Evolutionary conservation across 805 yeast species (phyloP).

Genomic region (Isabelozyma heimii): DNA sequence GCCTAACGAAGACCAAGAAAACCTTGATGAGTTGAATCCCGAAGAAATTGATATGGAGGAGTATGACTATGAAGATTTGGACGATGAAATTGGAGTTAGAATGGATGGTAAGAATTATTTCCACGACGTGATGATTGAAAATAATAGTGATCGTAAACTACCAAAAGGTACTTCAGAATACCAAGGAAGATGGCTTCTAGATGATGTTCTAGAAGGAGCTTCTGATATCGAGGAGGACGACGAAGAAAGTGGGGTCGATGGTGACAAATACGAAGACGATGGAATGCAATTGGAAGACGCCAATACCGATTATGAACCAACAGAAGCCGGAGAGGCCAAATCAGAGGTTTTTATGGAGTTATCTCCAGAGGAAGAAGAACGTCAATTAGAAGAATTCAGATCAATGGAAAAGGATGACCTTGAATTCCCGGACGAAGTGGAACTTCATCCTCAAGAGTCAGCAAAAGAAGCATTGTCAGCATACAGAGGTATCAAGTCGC

Average conservation of each 20-base stretch:
- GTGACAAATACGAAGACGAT: conserved; percentile 18
- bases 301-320: conserved; percentile 38
- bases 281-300: conserved; percentile 17
- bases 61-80: conserved; percentile 27
- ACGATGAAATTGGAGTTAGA: conserved; percentile 42
- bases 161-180: conserved; percentile 77
- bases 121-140: conserved; percentile 10
- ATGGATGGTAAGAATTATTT: conserved; percentile 59
- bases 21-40: conserved; percentile 59
- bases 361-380: conserved; percentile 77
- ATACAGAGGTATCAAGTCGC: conserved; percentile 83
- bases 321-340: conserved; percentile 42
- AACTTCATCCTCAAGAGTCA: conserved; percentile 69
- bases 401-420: conserved; percentile 74
- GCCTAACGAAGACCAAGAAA: conserved; percentile 47
- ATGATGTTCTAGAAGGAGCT: conserved; percentile 47
- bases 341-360: conserved; percentile 69
- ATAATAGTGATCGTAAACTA: conserved; percentile 29
- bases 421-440: conserved; percentile 95
- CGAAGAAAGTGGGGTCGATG: conserved; percentile 34
- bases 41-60: conserved; percentile 48
- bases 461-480: conserved; percentile 73
- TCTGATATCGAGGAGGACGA: conserved; percentile 44
- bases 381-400: conserved; percentile 70
- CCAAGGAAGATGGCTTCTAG: conserved; percentile 73